phyloP scores from a whole-genome alignment of 805 yeast species.

The Metschnikowia proteae region DNA sequence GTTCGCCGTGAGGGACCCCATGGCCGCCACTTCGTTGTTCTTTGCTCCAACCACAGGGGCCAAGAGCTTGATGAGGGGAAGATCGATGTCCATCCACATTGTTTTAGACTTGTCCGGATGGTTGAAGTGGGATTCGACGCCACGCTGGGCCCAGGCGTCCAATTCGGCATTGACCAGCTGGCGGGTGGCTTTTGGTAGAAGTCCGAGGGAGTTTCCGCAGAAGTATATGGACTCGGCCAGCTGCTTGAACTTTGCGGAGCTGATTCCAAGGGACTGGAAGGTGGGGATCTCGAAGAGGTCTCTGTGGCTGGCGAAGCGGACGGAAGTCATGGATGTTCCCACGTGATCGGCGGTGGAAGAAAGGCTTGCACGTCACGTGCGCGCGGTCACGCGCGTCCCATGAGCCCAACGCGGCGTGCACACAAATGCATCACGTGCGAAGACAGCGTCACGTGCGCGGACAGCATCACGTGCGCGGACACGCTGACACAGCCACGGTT shows the following conservation, averaged over 20 bases:
- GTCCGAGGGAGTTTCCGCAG: slow-evolving; percentile 92
- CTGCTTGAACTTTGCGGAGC: slow-evolving; percentile 13
- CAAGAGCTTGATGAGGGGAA: slow-evolving; percentile 65
- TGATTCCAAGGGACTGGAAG: slow-evolving; percentile 52
- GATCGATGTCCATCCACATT: slow-evolving; percentile 81
- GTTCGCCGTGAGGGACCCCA: slow-evolving; percentile 83
- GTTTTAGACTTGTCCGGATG: slow-evolving; percentile 57
- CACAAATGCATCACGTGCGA: too few relatives aligned
- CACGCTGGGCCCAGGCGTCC: slow-evolving; percentile 77
- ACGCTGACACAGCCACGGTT: too few relatives aligned
- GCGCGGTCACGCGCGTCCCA: too few relatives aligned
- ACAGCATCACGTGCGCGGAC: too few relatives aligned
- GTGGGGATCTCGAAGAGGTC: slow-evolving; percentile 66
- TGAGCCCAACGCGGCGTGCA: too few relatives aligned
- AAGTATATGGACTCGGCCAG: slow-evolving; percentile 49
- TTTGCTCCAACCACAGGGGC: slow-evolving; percentile 76
- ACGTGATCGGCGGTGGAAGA: neutral
- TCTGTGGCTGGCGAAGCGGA: slow-evolving; percentile 33
- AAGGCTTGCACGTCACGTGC: neutral
- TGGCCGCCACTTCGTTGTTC: slow-evolving; percentile 74
- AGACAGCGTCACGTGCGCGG: too few relatives aligned
- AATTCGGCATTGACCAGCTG: slow-evolving; percentile 61
- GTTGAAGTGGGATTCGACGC: slow-evolving; percentile 79
- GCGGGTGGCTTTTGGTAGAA: slow-evolving; percentile 70
- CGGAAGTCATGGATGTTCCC: neutral